Evolutionary conservation across 208 protist species (phyloP).

Genomic region (Wallacemonas collosoma): DNA sequence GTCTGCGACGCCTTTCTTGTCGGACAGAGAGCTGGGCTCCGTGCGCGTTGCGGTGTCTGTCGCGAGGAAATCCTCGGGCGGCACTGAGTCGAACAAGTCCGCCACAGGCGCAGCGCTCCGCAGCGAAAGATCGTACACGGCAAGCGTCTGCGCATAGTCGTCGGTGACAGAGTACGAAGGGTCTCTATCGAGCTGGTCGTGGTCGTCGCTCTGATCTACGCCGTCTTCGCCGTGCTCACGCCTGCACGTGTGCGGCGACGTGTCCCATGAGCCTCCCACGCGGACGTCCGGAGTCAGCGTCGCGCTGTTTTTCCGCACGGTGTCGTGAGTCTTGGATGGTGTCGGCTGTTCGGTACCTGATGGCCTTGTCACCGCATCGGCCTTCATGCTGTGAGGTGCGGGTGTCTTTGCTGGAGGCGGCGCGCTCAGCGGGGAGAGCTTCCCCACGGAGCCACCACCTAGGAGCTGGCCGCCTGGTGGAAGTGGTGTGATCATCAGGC

Average conservation of each 20-base stretch:
- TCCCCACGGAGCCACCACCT: constrained; percentile 11
- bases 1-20: neutral
- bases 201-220: neutral
- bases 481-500: constrained; percentile 10
- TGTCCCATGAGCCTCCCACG: too few relatives aligned
- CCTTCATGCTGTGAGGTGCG: neutral
- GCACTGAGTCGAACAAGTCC: constrained; percentile 7
- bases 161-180: neutral
- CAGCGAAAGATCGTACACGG: constrained; percentile 37
- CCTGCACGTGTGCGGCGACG: too few relatives aligned
- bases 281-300: too few relatives aligned
- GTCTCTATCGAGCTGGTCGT: neutral
- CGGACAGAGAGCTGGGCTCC: neutral
- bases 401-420: neutral
- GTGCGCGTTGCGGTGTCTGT: neutral
- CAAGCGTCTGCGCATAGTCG: constrained; percentile 31
- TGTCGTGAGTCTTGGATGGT: too few relatives aligned
- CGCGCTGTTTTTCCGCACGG: too few relatives aligned
- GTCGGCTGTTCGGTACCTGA: too few relatives aligned
- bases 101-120: constrained; percentile 4
- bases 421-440: constrained; percentile 3
- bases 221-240: too few relatives aligned
- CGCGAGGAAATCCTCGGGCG: constrained; percentile 19
- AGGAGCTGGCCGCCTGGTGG: constrained; percentile 1
- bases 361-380: too few relatives aligned